These are phyloP conservation scores for Bauhinia variegata DNA, from an alignment of 306 rosid genomes.

Conservation along the genomic window DNA sequence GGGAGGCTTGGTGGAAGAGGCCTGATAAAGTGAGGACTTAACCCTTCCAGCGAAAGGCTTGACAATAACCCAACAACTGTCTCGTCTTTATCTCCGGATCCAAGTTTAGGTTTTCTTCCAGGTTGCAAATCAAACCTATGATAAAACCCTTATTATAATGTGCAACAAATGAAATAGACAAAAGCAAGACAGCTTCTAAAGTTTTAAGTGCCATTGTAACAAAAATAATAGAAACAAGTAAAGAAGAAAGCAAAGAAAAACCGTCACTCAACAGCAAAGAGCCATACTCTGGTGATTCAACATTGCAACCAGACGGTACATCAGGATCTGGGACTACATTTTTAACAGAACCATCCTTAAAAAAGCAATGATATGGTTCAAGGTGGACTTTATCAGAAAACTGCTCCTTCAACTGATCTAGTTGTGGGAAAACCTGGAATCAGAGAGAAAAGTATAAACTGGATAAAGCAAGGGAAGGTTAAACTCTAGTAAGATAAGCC, in stretches of 20 bases:
- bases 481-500: neutral
- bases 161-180: neutral
- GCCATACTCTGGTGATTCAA: constrained; percentile 77
- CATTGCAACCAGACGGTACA: constrained; percentile 67
- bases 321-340: constrained; percentile 89
- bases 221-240: constrained; percentile 14
- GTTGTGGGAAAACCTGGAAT: constrained; percentile 69
- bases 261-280: constrained; percentile 24
- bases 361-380: constrained; percentile 54
- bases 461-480: constrained; percentile 22
- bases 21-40: constrained; percentile 87
- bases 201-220: constrained; percentile 13
- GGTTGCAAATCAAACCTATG: constrained; percentile 79
- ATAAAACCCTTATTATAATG: constrained; percentile 36
- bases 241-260: constrained; percentile 11
- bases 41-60: constrained; percentile 71
- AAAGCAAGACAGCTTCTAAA: neutral
- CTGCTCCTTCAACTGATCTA: constrained; percentile 81
- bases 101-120: constrained; percentile 73
- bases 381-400: constrained; percentile 56
- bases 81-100: constrained; percentile 89
- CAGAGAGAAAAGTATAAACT: constrained; percentile 26
- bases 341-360: constrained; percentile 59
- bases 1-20: constrained; percentile 97
- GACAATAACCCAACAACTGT: constrained; percentile 71